Evolutionary conservation across 345 rosid genomes (phyloP).

Genomic region (Euphorbia pulcherrima): DNA sequence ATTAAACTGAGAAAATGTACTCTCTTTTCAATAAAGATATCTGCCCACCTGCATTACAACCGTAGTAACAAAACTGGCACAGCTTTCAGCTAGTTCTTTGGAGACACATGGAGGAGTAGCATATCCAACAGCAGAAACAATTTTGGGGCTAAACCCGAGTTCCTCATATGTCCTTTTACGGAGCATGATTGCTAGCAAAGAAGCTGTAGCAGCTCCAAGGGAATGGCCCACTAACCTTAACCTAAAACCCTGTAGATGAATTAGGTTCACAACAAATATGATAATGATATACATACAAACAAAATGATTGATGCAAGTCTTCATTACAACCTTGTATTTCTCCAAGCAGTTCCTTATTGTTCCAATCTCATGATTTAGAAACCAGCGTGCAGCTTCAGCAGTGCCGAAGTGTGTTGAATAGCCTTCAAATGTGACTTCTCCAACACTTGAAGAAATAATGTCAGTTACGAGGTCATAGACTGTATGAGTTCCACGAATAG

Average conservation of each 20-base stretch:
- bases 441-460: constrained; percentile 74
- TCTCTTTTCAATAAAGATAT: constrained; percentile 7
- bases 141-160: constrained; percentile 71
- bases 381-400: constrained; percentile 95
- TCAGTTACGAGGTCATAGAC: constrained; percentile 84
- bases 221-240: constrained; percentile 95
- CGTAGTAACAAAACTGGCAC: constrained; percentile 77
- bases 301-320: too few relatives aligned
- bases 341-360: constrained; percentile 63
- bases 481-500: constrained; percentile 84
- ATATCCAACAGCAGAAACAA: constrained; percentile 77
- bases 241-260: constrained; percentile 78
- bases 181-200: constrained; percentile 79
- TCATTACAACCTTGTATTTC: constrained; percentile 51
- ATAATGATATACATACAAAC: not conserved
- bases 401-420: constrained; percentile 94
- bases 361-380: constrained; percentile 71
- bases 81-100: constrained; percentile 76
- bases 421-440: constrained; percentile 82
- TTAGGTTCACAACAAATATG: constrained; percentile 27
- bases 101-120: constrained; percentile 96
- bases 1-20: not conserved
- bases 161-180: constrained; percentile 62
- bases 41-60: constrained; percentile 86
- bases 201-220: constrained; percentile 86